Evolutionary conservation across 495 filamentous ascomycete species (phyloP), one percentile per base, ranked within the genome.

Genomic region (Aspergillus wentii): DNA sequence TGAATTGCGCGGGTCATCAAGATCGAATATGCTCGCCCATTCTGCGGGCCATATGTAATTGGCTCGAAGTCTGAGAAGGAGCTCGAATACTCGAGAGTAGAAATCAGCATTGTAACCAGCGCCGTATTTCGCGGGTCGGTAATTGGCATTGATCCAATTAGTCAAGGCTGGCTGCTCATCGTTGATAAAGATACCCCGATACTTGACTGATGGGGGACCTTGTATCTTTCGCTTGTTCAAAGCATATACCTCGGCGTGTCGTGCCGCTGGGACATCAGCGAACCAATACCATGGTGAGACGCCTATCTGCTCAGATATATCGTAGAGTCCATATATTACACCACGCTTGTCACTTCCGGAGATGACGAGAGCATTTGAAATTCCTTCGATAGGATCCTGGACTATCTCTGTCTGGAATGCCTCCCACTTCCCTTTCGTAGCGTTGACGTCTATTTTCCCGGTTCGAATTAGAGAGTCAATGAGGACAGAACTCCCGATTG

Each of bases 211-310:
- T 15, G 85, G 83, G 11, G 75, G 60, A 3, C 68, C 72, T 37
- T 86, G 80, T 2, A 72, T 56, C 48, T 78, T 82, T 25, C 55
- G 63, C 5, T 52, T 58, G 5, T 66, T 56, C 8, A 74, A 45
- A 3, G 74, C 77, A 43, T 72, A 86, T 23, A 86, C 71, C 3
- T 71, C 64, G 19, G 64, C 53, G 45, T 71, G 66, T 40, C 66
- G 59, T 43, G 73, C 68, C 9, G 72, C 54, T 1, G 82, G 72
- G 0, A 81, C 78, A 56, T 88, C 83, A 1, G 83, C 82, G 72
- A 72, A 86, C 71, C 76, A 87, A 57, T 84, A 82, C 82, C 81
- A 87, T 27, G 83, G 85, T 27, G 78, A 82, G 5, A 87, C 80
- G 13, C 85, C 83, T 35, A 87, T 86, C 44, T 86, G 82, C 51